phyloP scores from a whole-genome alignment of 2,329 filamentous ascomycete genomes.

The Colletotrichum noveboracense region DNA sequence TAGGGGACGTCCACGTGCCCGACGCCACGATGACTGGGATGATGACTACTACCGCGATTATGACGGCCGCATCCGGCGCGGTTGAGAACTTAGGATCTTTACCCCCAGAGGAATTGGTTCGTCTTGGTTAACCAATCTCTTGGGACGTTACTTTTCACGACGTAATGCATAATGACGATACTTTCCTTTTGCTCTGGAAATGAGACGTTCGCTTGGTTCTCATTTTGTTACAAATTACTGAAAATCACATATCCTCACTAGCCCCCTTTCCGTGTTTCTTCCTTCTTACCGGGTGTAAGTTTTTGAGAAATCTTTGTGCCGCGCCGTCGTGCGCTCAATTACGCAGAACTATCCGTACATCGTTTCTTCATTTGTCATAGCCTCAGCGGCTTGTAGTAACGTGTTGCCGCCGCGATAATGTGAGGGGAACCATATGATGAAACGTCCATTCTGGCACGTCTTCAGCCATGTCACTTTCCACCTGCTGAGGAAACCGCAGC shows the following conservation, averaged over 20 bases:
- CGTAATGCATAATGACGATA: not conserved
- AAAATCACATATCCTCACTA: not conserved
- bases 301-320: not conserved
- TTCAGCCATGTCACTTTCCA: not conserved
- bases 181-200: not conserved
- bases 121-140: not conserved
- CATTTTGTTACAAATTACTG: not conserved
- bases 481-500: not conserved
- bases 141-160: not conserved
- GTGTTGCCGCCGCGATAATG: not conserved
- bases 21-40: constrained; percentile 30
- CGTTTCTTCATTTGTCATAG: not conserved
- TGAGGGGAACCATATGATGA: not conserved
- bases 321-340: not conserved
- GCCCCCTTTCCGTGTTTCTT: not conserved
- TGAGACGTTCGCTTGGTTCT: not conserved
- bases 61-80: constrained; percentile 10
- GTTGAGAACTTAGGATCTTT: constrained; percentile 12
- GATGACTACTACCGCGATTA: not conserved
- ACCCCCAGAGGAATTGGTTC: not conserved
- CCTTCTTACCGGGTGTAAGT: not conserved
- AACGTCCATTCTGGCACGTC: not conserved
- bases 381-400: not conserved
- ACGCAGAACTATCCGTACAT: not conserved
- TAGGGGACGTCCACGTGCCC: constrained; percentile 23